These are phyloP conservation scores for Tulasnella sp. DNA, from an alignment of 768 basidiomycete species.

Conservation along the genomic window DNA sequence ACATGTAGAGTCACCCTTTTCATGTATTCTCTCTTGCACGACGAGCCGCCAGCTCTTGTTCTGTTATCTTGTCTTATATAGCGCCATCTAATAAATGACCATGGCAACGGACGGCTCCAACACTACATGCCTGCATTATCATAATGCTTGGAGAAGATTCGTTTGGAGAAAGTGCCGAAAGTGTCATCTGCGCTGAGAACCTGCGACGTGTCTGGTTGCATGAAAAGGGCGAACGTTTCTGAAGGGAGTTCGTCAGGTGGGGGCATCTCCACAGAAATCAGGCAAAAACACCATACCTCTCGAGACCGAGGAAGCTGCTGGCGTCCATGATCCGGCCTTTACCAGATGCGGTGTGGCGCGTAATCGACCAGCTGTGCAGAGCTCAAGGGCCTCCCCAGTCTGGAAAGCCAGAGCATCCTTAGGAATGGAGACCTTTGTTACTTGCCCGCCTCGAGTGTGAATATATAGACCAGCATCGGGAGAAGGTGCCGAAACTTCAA, in stretches of 20 bases:
- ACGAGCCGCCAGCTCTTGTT: background rate
- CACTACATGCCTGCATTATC: constrained; percentile 32
- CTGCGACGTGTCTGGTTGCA: constrained; percentile 83
- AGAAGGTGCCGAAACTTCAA: constrained; percentile 64
- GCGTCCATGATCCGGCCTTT: constrained; percentile 54
- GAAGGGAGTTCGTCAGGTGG: constrained; percentile 45
- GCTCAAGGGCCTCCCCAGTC: constrained; percentile 91
- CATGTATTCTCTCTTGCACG: background rate
- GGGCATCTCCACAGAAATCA: background rate
- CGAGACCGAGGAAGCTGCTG: constrained; percentile 31
- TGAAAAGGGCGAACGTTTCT: constrained; percentile 86
- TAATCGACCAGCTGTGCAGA: constrained; percentile 75
- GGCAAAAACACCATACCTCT: constrained; percentile 18
- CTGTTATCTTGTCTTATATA: background rate
- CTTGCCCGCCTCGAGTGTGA: constrained; percentile 68
- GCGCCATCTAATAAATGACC: background rate
- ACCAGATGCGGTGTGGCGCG: constrained; percentile 96
- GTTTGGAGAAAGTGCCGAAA: constrained; percentile 87
- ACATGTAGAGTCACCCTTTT: background rate
- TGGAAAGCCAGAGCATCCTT: constrained; percentile 86
- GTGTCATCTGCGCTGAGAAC: constrained; percentile 64
- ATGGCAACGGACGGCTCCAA: background rate
- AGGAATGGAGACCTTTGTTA: constrained; percentile 85
- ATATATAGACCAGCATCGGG: constrained; percentile 86
- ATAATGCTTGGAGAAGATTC: constrained; percentile 65